Percentiles rank a stretch among this genome's conserved stretches.
Conservation (phyloP, 148 eudicot species). For the Fagopyrum tataricum region DNA sequence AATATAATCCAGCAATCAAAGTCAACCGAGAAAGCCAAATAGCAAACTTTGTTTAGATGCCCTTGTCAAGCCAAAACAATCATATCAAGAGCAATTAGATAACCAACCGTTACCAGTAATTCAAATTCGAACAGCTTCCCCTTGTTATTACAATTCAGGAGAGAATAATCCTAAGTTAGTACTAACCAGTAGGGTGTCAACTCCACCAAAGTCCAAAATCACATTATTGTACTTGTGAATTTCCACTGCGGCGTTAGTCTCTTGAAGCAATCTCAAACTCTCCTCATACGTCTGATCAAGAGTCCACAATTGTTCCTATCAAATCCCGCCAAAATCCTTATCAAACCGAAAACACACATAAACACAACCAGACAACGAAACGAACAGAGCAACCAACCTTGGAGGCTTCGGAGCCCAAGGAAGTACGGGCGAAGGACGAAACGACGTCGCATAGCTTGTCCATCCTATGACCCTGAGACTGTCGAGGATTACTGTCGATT, state of each 20-base stretch:
- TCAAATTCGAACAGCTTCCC: not conserved
- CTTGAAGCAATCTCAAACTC: constrained; percentile 55
- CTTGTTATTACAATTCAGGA: not conserved
- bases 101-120: not conserved
- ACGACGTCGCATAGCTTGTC: constrained; percentile 80
- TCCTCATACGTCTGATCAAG: constrained; percentile 64
- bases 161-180: not conserved
- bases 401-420: constrained; percentile 55
- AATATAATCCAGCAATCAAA: not conserved
- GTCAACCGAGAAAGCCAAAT: not conserved
- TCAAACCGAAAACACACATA: not conserved
- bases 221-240: constrained; percentile 55
- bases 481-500: constrained; percentile 29
- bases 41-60: not conserved
- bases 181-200: constrained; percentile 60
- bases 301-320: constrained; percentile 60
- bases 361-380: constrained; percentile 8
- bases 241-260: constrained; percentile 87
- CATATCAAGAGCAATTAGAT: not conserved
- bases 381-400: constrained; percentile 32
- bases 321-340: constrained; percentile 1
- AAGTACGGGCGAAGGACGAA: constrained; percentile 81
- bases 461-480: constrained; percentile 79
- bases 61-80: not conserved
- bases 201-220: constrained; percentile 50